Evolutionary conservation across 225 moss, liverwort and hornwort species (phyloP), one percentile per base, ranked within the genome.

Genomic region (Pseudisothecium myosuroides): DNA sequence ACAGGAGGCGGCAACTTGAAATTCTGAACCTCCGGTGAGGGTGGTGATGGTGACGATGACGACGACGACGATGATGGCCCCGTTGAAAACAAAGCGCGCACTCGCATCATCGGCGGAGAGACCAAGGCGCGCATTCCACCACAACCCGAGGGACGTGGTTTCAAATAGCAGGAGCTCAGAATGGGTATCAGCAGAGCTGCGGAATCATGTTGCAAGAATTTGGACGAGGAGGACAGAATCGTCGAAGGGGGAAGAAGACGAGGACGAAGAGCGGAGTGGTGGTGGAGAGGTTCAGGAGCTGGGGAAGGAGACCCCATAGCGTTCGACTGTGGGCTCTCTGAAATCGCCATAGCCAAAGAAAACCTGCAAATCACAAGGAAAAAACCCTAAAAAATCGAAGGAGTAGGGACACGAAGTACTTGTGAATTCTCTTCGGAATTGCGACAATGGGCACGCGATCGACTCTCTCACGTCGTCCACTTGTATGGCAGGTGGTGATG

Each of bases 1-100:
- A 88, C 94, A 4, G 89, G 86, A 19, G 93, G 93, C 52, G 94
- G 96, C 79, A 94, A 85, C 82, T 91, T 93, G 58, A 60, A 92
- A 18, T 91, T 91, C 66, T 86, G 89, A 27, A 39, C 76, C 73
- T 94, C 92, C 41, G 89, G 80, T 63, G 88, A 54, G n/a, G 88
- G 10, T 17, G 64, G 47, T 9, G 81, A 6, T 31, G 76, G 19
- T 3, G 59, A 56, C 5, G 87, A 54, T 17, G 52, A 52, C 5
- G 52, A 52, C 5, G 75, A 23, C 12, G 80, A 8, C n/a, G 73
- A 13, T 2, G 59, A 56, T 5, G 85, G 43, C 32, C 87, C 37
- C 34, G 93, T 88, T 6, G 89, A 83, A 58, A 94, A 89, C 63
- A 87, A 76, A 56, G 81, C 80, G 20, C 83, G 71, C 92, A 81